Conservation (phyloP, 73 alveolate genomes). For the Paramecium octaurelia region DNA sequence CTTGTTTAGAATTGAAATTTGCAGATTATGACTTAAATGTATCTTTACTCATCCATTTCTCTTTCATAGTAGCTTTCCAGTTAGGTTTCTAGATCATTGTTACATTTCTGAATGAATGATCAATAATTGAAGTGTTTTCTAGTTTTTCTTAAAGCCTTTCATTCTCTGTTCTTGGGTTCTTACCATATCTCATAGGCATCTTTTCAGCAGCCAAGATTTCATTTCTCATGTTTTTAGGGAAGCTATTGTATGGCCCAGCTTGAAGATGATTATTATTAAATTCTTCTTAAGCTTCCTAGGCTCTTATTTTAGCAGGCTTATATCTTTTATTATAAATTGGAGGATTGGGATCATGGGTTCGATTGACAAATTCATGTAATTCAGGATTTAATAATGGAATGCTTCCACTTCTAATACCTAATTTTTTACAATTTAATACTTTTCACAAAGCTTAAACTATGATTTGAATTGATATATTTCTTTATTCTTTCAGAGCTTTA, state of each 20-base stretch:
- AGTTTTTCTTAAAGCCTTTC: neutral
- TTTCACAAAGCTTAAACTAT: neutral
- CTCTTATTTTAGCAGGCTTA: neutral
- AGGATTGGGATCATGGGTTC: neutral
- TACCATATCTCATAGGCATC: slow-evolving; percentile 34
- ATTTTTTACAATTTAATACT: neutral
- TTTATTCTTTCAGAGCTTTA: neutral
- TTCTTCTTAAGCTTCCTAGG: neutral
- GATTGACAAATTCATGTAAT: slow-evolving; percentile 45
- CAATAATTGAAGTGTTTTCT: neutral
- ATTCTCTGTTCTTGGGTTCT: slow-evolving; percentile 19
- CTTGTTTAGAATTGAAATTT: neutral
- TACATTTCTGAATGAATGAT: neutral
- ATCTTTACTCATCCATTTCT: neutral
- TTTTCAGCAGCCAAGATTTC: neutral
- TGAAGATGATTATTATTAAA: neutral
- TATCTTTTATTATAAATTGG: neutral
- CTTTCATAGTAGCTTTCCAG: neutral
- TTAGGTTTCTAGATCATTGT: neutral
- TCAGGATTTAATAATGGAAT: slow-evolving; percentile 51
- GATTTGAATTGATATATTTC: neutral
- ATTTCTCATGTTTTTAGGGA: neutral
- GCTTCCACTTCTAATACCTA: slow-evolving; percentile 7
- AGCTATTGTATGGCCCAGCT: neutral
- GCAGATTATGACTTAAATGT: neutral